A percentile compares a stretch with the other conserved stretches of the same genome.
Conservation (phyloP, 2,329 filamentous ascomycete species). For the Fusarium staphyleae region DNA sequence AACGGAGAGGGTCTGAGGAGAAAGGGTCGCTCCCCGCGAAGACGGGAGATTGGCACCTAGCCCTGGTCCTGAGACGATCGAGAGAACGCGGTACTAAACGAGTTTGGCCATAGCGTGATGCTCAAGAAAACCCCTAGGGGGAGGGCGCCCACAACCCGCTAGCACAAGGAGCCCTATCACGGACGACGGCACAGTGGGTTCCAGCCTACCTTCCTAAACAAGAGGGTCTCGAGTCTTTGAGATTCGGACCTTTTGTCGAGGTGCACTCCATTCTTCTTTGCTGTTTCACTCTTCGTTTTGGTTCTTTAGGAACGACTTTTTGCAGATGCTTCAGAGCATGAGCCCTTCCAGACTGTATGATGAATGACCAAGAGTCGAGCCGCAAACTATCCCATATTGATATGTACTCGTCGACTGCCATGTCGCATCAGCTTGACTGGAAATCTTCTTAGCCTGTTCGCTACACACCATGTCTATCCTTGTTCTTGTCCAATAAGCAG, state of each 20-base stretch:
- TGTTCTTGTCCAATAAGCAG: conserved; percentile 25
- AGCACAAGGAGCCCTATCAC: conserved; percentile 12
- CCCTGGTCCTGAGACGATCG: not conserved
- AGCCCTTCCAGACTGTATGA: not conserved
- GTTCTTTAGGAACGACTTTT: conserved; percentile 5
- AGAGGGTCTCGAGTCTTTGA: conserved; percentile 18
- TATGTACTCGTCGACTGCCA: not conserved
- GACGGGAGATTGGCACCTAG: conserved; percentile 19
- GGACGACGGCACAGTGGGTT: conserved; percentile 26
- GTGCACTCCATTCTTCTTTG: conserved; percentile 3
- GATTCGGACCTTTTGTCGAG: conserved; percentile 40
- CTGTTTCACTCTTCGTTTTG: conserved; percentile 6
- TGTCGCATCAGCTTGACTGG: conserved; percentile 14
- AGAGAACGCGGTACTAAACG: conserved; percentile 25
- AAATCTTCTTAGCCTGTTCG: not conserved
- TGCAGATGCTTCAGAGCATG: not conserved
- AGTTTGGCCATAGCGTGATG: conserved; percentile 17
- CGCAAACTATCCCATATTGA: not conserved
- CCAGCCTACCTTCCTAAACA: conserved; percentile 27
- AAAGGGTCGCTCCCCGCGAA: conserved; percentile 34
- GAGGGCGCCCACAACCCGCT: not conserved
- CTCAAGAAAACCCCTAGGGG: not conserved
- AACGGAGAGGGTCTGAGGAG: conserved; percentile 25
- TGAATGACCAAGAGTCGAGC: not conserved
- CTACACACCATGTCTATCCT: conserved; percentile 29